Conservation (phyloP, 331 rosid species). For the Rosa hybrid region DNA sequence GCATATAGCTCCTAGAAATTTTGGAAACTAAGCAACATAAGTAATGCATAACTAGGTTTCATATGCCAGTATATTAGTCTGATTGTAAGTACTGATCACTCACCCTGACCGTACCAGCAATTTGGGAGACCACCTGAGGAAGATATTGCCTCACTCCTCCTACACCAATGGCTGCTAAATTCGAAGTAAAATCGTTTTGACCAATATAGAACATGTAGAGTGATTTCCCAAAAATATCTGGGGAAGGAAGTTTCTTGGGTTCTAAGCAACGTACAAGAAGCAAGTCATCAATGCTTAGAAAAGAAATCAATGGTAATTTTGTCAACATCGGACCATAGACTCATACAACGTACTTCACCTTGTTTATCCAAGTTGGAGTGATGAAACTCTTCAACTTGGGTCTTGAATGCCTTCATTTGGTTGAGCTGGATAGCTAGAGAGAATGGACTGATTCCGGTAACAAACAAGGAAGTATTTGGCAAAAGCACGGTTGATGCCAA, state of each 20-base stretch:
- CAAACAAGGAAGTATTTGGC: constrained; percentile 53
- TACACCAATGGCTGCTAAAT: constrained; percentile 41
- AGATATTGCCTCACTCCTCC: constrained; percentile 47
- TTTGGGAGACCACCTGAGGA: constrained; percentile 52
- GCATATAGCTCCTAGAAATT: constrained; percentile 37
- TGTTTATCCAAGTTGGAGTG: constrained; percentile 11
- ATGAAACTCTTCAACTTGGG: constrained; percentile 35
- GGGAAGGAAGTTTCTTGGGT: constrained; percentile 36
- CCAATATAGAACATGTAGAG: constrained; percentile 52
- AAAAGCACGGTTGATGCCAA: constrained; percentile 53
- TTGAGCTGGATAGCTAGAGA: constrained; percentile 61
- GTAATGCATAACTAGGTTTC: background rate
- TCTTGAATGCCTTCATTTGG: constrained; percentile 54
- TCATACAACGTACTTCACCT: constrained; percentile 22
- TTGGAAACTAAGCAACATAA: background rate
- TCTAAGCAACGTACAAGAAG: constrained; percentile 20
- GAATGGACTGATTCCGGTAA: constrained; percentile 55
- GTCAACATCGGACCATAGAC: background rate
- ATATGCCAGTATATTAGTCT: too few species aligned
- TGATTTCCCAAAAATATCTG: constrained; percentile 44
- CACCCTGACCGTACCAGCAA: constrained; percentile 48
- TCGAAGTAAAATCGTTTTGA: constrained; percentile 62
- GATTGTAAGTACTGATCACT: background rate
- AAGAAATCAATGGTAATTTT: background rate
- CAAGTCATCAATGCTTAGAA: background rate